Evolutionary conservation across 2,329 filamentous ascomycete species (phyloP), one percentile per base, ranked within the genome.

Genomic region (Colletotrichum destructivum): DNA sequence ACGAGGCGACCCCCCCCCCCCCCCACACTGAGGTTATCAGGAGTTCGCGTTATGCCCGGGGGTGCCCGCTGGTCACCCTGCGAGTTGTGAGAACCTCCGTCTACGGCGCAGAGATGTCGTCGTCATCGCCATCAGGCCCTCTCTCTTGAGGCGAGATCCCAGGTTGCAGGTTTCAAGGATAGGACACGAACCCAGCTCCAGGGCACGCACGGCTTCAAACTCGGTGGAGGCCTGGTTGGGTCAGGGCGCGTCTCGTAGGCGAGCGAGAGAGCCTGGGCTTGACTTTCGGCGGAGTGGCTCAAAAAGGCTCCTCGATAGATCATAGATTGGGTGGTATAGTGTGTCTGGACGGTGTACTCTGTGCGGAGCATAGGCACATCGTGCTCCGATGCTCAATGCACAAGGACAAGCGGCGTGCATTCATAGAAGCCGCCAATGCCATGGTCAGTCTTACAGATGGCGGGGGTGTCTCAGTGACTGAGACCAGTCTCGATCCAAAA

Each of bases 401-500:
- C 57, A 62, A 62, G 7, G n/a, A 55, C 8, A 46, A 11, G 18
- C 38, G 31, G 21, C 16, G 56, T 59, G 21, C 21, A 35, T 67
- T 51, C 57, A 69, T 55, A 55, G 60, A 60, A 57, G 65, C 31
- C 31, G 46, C 46, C 31, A 26, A 62, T 52, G 46, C 51, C 31
- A 31, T 31, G 31, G 31, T 31, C 31, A 8, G 31, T 31, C 31
- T 31, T 35, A 52, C 31, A 18, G 15, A 51, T 52, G 31, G 11
- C 18, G 69, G 52, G 65, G n/a, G 40, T 59, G 47, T 54, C 52
- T 56, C 60, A 72, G 69, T 63, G 47, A 47, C 52, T 56, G 66
- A 72, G 69, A 71, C 60, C 65, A 69, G 69, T n/a, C 65, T 63
- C 26, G 59, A 55, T 55, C 59, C 59, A 69, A 65, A 71, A 68